phyloP scores from a whole-genome alignment of 2,329 filamentous ascomycete genomes.

The Botrytis paeoniae region DNA sequence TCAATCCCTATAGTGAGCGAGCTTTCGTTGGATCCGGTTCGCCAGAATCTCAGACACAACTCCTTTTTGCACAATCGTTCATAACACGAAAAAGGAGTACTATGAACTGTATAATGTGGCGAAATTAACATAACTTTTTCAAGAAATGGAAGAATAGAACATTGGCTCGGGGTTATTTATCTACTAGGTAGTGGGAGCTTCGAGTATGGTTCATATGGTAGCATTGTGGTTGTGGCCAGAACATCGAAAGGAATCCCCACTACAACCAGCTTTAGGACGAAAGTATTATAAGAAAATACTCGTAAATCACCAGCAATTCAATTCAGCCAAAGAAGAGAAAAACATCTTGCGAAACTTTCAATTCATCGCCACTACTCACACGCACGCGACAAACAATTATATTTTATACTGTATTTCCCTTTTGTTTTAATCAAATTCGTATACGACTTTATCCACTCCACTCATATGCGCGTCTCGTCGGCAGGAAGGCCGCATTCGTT shows the following conservation, averaged over 20 bases:
- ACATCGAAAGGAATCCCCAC: slow-evolving; percentile 8
- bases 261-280: not conserved
- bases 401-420: not conserved
- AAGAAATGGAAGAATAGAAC: not conserved
- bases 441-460: slow-evolving; percentile 16
- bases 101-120: not conserved
- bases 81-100: not conserved
- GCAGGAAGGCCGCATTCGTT: slow-evolving; percentile 18
- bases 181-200: not conserved
- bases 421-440: not conserved
- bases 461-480: slow-evolving; percentile 17
- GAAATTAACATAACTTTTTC: not conserved
- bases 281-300: not conserved
- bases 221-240: slow-evolving; percentile 14
- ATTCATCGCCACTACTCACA: not conserved
- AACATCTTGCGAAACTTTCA: not conserved
- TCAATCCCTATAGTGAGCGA: not conserved
- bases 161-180: not conserved
- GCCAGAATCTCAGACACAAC: not conserved
- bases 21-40: not conserved
- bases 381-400: not conserved
- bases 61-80: not conserved
- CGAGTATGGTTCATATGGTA: not conserved
- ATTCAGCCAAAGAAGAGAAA: not conserved
- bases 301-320: not conserved